Base-by-base conservation (phyloP, 495 filamentous ascomycete species). In the Lophium mytilinum region DNA sequence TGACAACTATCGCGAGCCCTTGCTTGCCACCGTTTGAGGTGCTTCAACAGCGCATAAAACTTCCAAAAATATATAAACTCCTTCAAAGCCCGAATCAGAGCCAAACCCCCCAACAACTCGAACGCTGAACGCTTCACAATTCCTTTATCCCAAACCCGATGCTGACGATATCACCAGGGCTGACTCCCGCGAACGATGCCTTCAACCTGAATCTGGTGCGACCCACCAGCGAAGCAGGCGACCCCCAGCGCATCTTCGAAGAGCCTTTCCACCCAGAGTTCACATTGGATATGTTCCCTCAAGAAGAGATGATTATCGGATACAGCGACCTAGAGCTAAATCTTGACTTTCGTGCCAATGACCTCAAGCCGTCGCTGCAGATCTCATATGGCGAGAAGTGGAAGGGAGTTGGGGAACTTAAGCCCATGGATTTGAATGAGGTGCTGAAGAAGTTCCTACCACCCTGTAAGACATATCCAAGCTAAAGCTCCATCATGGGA, bases 241-340 rank as follows among this genome's bases (percentile, higher is more conserved):
- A 54, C 18, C 33, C 36, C 12, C 18, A 55, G 41, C 55, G 34
- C 30, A 55, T 61, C 46, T 56, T 61, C 42, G 58, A 30, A 21
- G 59, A 61, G 19, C 78, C 76, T 52, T 96, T 97, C 72, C 78
- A 88, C 55, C 93, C 93, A 1, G 80, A 79, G 63, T 93, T 92
- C 70, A 96, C 90, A 17, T 96, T 96, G 69, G 74, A 86, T 0
- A 87, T 99, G 54, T 97, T 96, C 65, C 92, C 90, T 65, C 85
- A 96, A 14, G 84, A 89, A 0, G 90, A 99, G 73, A 76, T 74
- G 14, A 92, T 99, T 50, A 92, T 96, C 61, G 93, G 93, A 19
- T 95, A 97, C 72, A 82, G 87, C 61, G 80, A 80, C 30, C 75
- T 96, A 53, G 79, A 82, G 47, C 83, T 97, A 59, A 77, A 84